A percentile compares a stretch with the other conserved stretches of the same genome.
phyloP scores from a whole-genome alignment of 805 yeast genomes.

The Candida sithepensis region DNA sequence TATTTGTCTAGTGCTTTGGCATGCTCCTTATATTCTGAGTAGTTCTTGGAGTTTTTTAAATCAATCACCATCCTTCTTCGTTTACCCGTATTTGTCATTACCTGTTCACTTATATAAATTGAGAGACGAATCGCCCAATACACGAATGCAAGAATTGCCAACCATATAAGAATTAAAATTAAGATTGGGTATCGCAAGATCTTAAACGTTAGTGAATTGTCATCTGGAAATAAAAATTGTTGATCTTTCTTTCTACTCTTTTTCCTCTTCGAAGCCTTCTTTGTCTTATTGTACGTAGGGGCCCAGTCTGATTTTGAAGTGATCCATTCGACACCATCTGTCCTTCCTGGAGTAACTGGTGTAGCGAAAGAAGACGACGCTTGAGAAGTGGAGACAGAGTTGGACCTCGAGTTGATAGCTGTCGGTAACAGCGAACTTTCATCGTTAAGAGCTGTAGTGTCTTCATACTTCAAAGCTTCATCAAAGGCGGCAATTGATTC shows the following conservation, averaged over 20 bases:
- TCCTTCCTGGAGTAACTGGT: neutral
- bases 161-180: constrained; percentile 50
- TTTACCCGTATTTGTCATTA: constrained; percentile 58
- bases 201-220: constrained; percentile 33
- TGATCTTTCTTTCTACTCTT: neutral
- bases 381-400: neutral
- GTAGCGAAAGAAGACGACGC: neutral
- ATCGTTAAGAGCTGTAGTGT: constrained; percentile 9
- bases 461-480: constrained; percentile 35
- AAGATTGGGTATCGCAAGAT: constrained; percentile 67
- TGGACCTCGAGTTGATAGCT: neutral
- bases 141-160: constrained; percentile 41
- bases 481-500: constrained; percentile 34
- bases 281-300: constrained; percentile 5
- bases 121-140: constrained; percentile 54
- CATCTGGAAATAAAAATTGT: constrained; percentile 12
- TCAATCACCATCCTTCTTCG: constrained; percentile 45
- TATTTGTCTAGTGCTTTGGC: constrained; percentile 56
- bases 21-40: constrained; percentile 58
- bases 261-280: constrained; percentile 3
- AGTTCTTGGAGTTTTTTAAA: constrained; percentile 47
- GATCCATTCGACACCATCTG: constrained; percentile 6
- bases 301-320: constrained; percentile 12
- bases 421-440: constrained; percentile 1
- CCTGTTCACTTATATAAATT: constrained; percentile 60